Evolutionary conservation across 2,329 filamentous ascomycete genomes (phyloP).

Genomic region (Thermothelomyces thermophilus): DNA sequence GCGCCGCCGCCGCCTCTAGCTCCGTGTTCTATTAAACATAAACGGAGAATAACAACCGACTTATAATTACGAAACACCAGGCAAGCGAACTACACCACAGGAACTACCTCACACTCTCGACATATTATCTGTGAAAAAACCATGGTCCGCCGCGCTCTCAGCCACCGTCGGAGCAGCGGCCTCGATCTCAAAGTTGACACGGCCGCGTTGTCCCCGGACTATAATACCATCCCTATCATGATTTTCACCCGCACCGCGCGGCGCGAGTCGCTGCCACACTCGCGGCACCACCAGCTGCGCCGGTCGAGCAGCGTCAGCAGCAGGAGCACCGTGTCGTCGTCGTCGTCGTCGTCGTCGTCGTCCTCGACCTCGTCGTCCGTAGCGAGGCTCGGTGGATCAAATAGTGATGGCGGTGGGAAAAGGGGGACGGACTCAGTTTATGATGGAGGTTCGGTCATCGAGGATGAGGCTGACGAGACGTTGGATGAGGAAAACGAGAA

Average conservation of each 20-base stretch:
- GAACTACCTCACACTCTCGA: background rate
- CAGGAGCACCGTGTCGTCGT: background rate
- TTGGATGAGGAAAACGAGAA: background rate
- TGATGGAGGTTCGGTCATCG: constrained; percentile 2
- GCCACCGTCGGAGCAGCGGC: constrained; percentile 1
- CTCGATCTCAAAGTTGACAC: background rate
- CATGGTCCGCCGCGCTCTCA: constrained; percentile 12
- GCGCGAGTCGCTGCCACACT: constrained; percentile 4
- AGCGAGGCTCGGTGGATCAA: no score
- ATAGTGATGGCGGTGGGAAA: background rate
- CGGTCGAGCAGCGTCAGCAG: constrained; percentile 3
- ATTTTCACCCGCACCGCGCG: background rate
- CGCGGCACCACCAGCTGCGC: constrained; percentile 8
- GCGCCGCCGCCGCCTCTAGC: background rate
- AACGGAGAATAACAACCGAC: no score
- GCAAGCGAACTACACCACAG: no score
- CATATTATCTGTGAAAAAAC: no score
- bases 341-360: background rate
- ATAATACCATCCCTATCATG: constrained; percentile 4
- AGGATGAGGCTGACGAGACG: constrained; percentile 1
- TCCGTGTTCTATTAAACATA: background rate
- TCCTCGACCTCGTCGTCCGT: background rate
- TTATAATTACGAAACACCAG: no score
- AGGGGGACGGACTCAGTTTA: background rate
- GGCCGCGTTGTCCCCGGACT: background rate